Percentiles rank a stretch among this genome's conserved stretches.
phyloP scores from a whole-genome alignment of 129 eudicot genomes.

The Gnaphalium uliginosum region DNA sequence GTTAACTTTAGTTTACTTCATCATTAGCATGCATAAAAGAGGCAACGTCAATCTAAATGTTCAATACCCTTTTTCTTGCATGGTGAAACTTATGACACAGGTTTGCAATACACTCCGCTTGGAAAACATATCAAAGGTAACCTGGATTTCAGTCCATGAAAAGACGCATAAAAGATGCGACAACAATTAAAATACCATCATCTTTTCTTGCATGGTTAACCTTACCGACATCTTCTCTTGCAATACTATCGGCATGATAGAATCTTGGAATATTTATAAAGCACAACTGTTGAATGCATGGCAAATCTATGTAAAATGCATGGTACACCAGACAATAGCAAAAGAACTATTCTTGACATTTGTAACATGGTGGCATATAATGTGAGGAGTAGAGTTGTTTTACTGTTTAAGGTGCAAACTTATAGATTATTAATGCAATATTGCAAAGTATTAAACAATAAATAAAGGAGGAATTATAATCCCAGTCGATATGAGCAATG shows the following conservation, averaged over 20 bases:
- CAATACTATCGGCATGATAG: slow-evolving; percentile 8
- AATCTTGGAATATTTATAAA: background rate
- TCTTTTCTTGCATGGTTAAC: background rate
- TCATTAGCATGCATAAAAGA: background rate
- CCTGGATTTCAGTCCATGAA: background rate
- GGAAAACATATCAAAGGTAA: background rate
- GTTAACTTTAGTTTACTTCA: background rate
- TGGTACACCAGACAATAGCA: background rate
- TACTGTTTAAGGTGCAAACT: slow-evolving; percentile 6
- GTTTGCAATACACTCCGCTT: background rate
- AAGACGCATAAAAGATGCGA: slow-evolving; percentile 10
- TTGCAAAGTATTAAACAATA: background rate
- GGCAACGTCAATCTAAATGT: background rate
- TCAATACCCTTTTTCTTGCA: background rate
- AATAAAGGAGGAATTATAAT: background rate
- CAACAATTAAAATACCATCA: background rate
- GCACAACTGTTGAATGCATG: slow-evolving; percentile 3
- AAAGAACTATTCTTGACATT: slow-evolving; percentile 17
- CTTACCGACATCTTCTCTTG: background rate
- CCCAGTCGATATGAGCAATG: background rate
- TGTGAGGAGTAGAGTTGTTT: slow-evolving; percentile 1
- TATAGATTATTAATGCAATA: slow-evolving; percentile 11
- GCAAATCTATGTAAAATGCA: slow-evolving; percentile 19
- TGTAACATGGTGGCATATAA: background rate
- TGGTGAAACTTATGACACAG: background rate